Evolutionary conservation across 495 filamentous ascomycete species (phyloP).

Genomic region (Aspergillus olivimuriae): DNA sequence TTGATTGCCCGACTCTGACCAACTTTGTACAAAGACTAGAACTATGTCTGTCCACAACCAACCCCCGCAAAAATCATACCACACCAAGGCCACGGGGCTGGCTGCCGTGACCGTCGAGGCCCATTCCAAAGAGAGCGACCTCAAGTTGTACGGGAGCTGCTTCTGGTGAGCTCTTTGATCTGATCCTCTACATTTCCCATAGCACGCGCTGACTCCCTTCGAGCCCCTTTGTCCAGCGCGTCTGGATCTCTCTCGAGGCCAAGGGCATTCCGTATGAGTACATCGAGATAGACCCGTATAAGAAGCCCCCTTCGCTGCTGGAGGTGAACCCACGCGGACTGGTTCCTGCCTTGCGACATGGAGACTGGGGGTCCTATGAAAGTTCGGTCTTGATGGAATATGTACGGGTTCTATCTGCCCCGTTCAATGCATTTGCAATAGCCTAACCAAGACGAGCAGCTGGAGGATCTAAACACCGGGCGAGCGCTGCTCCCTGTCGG

Average conservation of each 20-base stretch:
- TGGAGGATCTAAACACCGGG: constrained; percentile 69
- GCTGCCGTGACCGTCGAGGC: constrained; percentile 69
- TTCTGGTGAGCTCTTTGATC: constrained; percentile 68
- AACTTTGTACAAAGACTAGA: constrained; percentile 14
- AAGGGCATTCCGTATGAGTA: constrained; percentile 86
- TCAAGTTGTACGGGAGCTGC: constrained; percentile 84
- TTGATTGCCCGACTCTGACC: constrained; percentile 5
- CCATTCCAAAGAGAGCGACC: constrained; percentile 60
- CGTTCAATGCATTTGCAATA: no score
- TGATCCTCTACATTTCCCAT: neutral
- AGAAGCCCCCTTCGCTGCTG: constrained; percentile 69
- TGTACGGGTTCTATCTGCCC: no score
- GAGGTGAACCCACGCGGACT: constrained; percentile 86
- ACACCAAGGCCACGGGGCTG: constrained; percentile 74
- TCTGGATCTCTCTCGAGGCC: constrained; percentile 91
- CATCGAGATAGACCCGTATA: constrained; percentile 83
- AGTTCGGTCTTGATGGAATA: constrained; percentile 89
- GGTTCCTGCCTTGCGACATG: constrained; percentile 77
- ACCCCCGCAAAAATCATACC: constrained; percentile 63
- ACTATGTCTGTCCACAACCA: constrained; percentile 39
- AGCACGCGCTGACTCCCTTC: constrained; percentile 13
- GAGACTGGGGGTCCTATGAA: constrained; percentile 83
- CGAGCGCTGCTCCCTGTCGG: constrained; percentile 57
- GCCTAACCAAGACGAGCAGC: no score
- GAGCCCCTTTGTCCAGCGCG: constrained; percentile 81